Base-by-base conservation (phyloP, 495 filamentous ascomycete genomes). In the Xylaria castorea region DNA sequence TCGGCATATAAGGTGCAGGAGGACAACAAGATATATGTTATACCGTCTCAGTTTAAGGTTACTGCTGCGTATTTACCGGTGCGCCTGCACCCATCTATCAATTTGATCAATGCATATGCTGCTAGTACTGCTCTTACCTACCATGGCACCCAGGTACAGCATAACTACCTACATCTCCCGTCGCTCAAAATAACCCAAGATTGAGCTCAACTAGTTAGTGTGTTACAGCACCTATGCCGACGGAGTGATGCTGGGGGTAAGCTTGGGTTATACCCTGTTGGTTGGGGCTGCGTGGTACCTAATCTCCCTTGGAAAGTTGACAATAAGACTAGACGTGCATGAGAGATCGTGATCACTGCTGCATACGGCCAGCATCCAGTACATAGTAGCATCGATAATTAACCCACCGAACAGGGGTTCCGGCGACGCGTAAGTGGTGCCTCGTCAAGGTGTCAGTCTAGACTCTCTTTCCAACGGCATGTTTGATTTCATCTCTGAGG, bases 301-400 rank as follows among this genome's bases (percentile, higher is more conserved):
- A 71, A 73, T 76, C 74, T 74, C 70, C n/a, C 22, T 76, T 74
- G 42, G 38, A 71, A 67, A 67, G 70, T 57, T 16, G 53, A 63
- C 68, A 71, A 74, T 71, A 70, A 62, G 53, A 76, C 74, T 57
- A 72, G 50, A 62, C 70, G 46, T 75, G 76, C 76, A 78, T 72
- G 36, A 74, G 70, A 42, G 72, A 78, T 78, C 76, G 75, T 72
- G 76, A 78, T 78, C 73, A 68, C 50, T 69, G 64, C 67, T 73
- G 68, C 72, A 57, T 71, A 70, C 60, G 71, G 67, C 70, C 63
- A 51, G 16, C 42, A 38, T 25, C 27, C 42, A 46, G 42, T 42
- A n/a, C n/a, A n/a, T n/a, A 12, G 38, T 50, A 20, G 63, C 27
- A 66, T 8, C 42, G 4, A 50, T 30, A 5, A 7, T 16, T 38